phyloP scores from a whole-genome alignment of 352 stramenopile genomes.

The Phytophthora quininea region DNA sequence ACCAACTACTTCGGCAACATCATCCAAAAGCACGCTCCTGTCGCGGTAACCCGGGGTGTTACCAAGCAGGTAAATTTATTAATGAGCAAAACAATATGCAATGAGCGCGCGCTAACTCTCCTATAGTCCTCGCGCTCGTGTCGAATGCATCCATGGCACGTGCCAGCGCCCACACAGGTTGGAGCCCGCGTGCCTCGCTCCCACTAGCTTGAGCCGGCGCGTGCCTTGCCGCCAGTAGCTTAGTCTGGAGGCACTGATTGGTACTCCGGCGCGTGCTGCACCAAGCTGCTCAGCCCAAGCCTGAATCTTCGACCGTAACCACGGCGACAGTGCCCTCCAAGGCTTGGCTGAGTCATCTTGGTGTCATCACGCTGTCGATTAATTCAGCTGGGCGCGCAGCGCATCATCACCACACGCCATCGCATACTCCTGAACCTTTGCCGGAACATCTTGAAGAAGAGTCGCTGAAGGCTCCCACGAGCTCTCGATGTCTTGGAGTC shows the following conservation, averaged over 20 bases:
- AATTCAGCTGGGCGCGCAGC: background rate
- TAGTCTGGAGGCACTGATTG: background rate
- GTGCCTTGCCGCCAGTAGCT: background rate
- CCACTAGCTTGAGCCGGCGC: background rate
- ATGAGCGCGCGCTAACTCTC: background rate
- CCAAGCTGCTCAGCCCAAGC: background rate
- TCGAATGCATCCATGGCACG: background rate
- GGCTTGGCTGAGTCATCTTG: background rate
- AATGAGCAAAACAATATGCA: background rate
- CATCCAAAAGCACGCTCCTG: slow-evolving; percentile 11
- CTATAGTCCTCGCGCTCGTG: background rate
- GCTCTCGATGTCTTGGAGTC: background rate
- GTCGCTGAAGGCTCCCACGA: background rate
- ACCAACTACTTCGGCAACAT: slow-evolving; percentile 18
- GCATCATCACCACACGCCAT: background rate
- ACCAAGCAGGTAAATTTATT: background rate
- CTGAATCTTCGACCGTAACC: background rate
- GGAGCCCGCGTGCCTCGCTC: background rate
- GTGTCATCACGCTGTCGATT: background rate
- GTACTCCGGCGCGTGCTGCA: background rate
- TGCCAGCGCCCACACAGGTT: background rate
- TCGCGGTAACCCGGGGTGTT: background rate
- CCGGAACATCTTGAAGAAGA: slow-evolving; percentile 9
- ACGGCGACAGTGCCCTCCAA: background rate
- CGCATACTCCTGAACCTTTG: background rate